Conservation (phyloP, 306 rosid species). For the Cicer yamashitae region DNA sequence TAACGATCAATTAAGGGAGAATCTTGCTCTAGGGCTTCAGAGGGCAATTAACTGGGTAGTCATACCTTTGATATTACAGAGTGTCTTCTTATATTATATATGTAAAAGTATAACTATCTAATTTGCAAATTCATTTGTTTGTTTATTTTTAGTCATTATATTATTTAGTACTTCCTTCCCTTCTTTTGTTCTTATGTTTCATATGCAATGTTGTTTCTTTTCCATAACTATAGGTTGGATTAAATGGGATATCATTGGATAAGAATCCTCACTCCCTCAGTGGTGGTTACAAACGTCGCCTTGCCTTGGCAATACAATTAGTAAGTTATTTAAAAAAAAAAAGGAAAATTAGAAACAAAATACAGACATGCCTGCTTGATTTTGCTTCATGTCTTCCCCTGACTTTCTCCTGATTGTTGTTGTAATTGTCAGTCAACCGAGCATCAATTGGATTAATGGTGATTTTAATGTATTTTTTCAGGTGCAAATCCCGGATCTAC, state of each 20-base stretch:
- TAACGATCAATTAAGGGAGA: conserved; percentile 69
- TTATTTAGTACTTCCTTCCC: conserved; percentile 9
- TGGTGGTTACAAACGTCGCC: conserved; percentile 97
- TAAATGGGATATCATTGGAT: conserved; percentile 83
- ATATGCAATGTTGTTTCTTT: conserved; percentile 7
- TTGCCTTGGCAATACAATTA: conserved; percentile 91
- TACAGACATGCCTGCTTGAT: conserved; percentile 21
- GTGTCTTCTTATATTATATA: conserved; percentile 29
- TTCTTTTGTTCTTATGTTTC: conserved; percentile 16
- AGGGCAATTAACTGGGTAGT: conserved; percentile 94
- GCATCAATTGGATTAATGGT: conserved; percentile 32
- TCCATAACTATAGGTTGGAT: conserved; percentile 71
- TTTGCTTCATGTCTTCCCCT: conserved; percentile 40
- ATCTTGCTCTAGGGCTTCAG: conserved; percentile 79
- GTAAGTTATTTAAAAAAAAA: conserved; percentile 53
- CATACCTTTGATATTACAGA: conserved; percentile 33
- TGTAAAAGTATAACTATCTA: neutral
- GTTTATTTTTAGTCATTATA: conserved; percentile 22
- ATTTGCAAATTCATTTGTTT: conserved; percentile 33
- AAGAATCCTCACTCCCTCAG: conserved; percentile 93
- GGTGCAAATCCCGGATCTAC: conserved; percentile 87
- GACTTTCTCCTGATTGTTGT: conserved; percentile 27
- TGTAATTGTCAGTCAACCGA: conserved; percentile 34
- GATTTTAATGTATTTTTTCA: conserved; percentile 54
- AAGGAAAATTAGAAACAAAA: conserved; percentile 7